These are phyloP conservation scores for Stentor roeselii DNA, from an alignment of 73 alveolate species.

Conservation along the genomic window DNA sequence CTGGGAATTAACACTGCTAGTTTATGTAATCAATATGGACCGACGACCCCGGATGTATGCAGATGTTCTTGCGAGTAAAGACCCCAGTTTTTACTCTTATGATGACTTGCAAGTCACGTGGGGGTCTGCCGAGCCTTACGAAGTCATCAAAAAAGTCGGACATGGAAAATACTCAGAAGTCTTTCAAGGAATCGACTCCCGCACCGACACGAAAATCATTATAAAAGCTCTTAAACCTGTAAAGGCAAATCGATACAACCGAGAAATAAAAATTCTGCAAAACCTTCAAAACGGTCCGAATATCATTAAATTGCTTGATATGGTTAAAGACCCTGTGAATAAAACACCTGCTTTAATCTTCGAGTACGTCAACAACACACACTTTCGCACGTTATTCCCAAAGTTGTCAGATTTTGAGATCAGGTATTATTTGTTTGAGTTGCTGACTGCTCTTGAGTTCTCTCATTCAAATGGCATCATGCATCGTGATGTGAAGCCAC, in stretches of 20 bases:
- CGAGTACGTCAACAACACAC: conserved; percentile 90
- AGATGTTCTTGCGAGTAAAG: conserved; percentile 46
- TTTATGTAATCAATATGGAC: conserved; percentile 19
- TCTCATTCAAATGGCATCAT: conserved; percentile 96
- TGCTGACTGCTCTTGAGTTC: conserved; percentile 90
- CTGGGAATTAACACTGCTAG: no score
- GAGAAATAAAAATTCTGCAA: conserved; percentile 93
- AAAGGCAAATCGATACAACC: conserved; percentile 87
- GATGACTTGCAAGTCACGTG: conserved; percentile 65
- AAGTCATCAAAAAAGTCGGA: conserved; percentile 90
- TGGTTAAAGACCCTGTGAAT: conserved; percentile 94
- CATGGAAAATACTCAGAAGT: conserved; percentile 98
- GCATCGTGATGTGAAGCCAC: conserved; percentile 98
- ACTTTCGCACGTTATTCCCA: conserved; percentile 85
- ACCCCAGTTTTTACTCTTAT: conserved; percentile 72
- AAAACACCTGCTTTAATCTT: conserved; percentile 84
- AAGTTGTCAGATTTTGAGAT: conserved; percentile 88
- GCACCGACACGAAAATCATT: conserved; percentile 74
- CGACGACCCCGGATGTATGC: conserved; percentile 44
- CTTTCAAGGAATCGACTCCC: conserved; percentile 89
- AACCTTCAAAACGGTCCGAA: conserved; percentile 94
- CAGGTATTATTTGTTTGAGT: conserved; percentile 85
- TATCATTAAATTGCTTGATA: conserved; percentile 88
- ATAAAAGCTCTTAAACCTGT: conserved; percentile 96
- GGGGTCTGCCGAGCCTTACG: conserved; percentile 89